Base-by-base conservation (phyloP, 371 early-diverging fungal genomes). In the Lichtheimia ramosa region DNA sequence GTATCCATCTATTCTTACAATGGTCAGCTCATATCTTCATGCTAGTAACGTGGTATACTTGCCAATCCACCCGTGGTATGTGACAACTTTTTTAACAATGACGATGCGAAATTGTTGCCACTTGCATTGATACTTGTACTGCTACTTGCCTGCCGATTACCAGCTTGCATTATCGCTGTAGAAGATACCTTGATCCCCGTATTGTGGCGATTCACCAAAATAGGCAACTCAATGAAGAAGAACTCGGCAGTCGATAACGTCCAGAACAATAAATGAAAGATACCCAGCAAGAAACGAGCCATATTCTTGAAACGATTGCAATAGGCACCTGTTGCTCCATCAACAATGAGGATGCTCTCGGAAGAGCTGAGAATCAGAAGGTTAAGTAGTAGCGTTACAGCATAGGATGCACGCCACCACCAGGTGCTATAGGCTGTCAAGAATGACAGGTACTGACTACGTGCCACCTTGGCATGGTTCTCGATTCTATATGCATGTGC, bases 331-430 rank as follows among this genome's bases (percentile, higher is more conserved):
- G 14, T 15, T 0, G 41, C 14, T n/a, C 51, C 16, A 14, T 10
- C 43, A 13, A 16, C 43, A 8, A 53, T 54, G 2, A 68, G 48
- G 5, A 68, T 43, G 10, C 48, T 62, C 12, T 55, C 56, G 0
- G 69, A 68, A 46, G 69, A 77, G 12, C 57, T 58, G 16, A 81
- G 65, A 43, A 74, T 58, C 46, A 73, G 28, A 23, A 74, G n/a
- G 50, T 84, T 80, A 1, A 84, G 56, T 5, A 81, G 24, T 4
- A 84, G 48, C 0, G 80, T 70, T 2, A 76, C 56, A 0, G 52
- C 69, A 66, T 75, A 82, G 1, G 83, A 77, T 6, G 76, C 71
- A 40, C 68, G 56, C 84, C 83, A 84, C 81, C 82, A 84, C 46
- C 72, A 64, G 20, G 63, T 51, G 40, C 77, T 78, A 43, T 82